Evolutionary conservation across 1,284 basidiomycete genomes (phyloP), one percentile per base, ranked within the genome.

Genomic region (Boletus holoroseus): DNA sequence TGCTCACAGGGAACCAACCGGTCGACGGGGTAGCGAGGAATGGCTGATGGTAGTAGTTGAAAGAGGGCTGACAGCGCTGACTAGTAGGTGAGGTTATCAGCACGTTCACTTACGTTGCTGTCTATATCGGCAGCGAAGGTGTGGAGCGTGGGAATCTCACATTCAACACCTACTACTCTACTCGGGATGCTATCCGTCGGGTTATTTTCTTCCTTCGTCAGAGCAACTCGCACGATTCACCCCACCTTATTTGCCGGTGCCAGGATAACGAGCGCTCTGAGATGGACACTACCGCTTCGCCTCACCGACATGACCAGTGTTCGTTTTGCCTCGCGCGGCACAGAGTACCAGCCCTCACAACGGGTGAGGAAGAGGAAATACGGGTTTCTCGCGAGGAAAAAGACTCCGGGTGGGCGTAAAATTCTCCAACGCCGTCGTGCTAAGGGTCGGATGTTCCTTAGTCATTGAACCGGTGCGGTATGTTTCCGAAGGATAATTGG

Each of bases 391-490:
- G 62, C 68, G 26, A 54, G 66, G 49, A 71, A 67, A 48, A 69
- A 55, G 40, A 71, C 60, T 0, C 56, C 58, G 13, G 28, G 62
- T 15, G 66, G 66, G 15, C 68, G 69, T 30, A 67, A 47, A 13
- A 38, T 70, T 28, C 58, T 76, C 22, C 71, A 61, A 12, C 69
- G 75, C 44, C 68, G 75, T 48, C 68, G 58, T 44, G 63, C 62
- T 18, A 77, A 68, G 62, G 71, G 72, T 9, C 67, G 75, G 26
- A 58, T 62, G 55, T 74, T 63, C 62, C 57, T 76, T 34, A 69
- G 70, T 27, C 75, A 76, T 58, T 76, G 56, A 67, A 20, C 2
- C 5, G 3, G 27, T 26, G 39, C 15, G 47, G 62, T 63, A 53
- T 26, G 62, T 32, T 42, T 20, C 27, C 7, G 8, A 50, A 30